Evolutionary conservation across 73 alveolate species (phyloP).

Genomic region (Paramecium pentaurelia): DNA sequence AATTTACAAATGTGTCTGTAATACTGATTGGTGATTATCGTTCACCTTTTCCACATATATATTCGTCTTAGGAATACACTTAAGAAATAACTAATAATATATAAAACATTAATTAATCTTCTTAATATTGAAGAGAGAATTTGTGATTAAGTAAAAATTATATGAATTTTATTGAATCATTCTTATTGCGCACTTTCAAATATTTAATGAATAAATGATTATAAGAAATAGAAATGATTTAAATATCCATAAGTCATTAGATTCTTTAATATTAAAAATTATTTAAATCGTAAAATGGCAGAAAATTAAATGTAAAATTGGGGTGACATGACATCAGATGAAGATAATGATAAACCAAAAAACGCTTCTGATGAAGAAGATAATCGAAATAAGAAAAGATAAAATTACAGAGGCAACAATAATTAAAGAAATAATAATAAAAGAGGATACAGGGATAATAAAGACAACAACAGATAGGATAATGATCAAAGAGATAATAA

Average conservation of each 20-base stretch:
- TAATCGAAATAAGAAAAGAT: background rate
- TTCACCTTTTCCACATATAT: constrained; percentile 7
- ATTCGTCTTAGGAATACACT: background rate
- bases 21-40: background rate
- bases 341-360: background rate
- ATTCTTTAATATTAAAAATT: background rate
- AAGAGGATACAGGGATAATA: constrained; percentile 13
- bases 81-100: background rate
- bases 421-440: background rate
- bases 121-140: background rate
- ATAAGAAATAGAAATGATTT: background rate
- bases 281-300: background rate
- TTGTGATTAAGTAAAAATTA: background rate
- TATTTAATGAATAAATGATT: background rate
- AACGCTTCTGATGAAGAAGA: background rate
- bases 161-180: background rate
- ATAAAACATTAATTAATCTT: background rate
- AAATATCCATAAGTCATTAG: constrained; percentile 1
- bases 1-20: background rate
- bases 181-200: background rate
- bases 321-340: constrained; percentile 2
- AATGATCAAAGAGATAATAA: background rate
- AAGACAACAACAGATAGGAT: background rate
- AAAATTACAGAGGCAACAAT: background rate
- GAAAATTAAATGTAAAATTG: background rate